These are phyloP conservation scores for Aspergillus homomorphus DNA, from an alignment of 495 filamentous ascomycete genomes.

Conservation along the genomic window DNA sequence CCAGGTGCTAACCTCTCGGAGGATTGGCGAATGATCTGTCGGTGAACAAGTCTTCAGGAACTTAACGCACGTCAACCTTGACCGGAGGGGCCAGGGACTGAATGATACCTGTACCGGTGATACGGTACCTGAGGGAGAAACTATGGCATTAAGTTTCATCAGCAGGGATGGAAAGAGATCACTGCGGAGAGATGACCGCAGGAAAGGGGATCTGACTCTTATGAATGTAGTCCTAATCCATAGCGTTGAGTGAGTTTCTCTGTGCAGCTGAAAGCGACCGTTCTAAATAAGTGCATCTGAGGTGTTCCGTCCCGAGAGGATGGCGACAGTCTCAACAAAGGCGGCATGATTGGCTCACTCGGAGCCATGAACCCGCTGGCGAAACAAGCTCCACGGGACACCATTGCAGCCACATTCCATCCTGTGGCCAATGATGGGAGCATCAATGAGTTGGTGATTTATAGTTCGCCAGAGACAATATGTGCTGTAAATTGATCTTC, in stretches of 20 bases:
- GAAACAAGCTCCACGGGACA: background rate
- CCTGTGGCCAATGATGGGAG: background rate
- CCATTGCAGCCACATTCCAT: background rate
- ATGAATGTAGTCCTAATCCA: background rate
- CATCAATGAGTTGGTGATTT: background rate
- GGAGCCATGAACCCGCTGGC: background rate
- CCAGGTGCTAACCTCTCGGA: constrained; percentile 9
- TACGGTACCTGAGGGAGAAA: background rate
- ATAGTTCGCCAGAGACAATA: background rate
- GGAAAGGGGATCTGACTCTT: background rate
- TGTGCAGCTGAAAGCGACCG: background rate
- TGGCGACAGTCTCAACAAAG: background rate
- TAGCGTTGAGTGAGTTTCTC: background rate
- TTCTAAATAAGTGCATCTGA: background rate
- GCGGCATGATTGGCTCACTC: background rate
- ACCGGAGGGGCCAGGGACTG: background rate
- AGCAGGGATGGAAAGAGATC: background rate
- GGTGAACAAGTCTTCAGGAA: constrained; percentile 4
- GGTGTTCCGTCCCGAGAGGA: background rate
- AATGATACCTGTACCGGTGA: background rate
- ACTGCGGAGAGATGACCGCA: background rate
- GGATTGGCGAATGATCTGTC: constrained; percentile 3
- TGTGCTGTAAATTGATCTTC: background rate
- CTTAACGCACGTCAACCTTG: background rate
- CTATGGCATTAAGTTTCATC: background rate